phyloP scores from a whole-genome alignment of 2,329 filamentous ascomycete genomes.

The Diaporthe helianthi region DNA sequence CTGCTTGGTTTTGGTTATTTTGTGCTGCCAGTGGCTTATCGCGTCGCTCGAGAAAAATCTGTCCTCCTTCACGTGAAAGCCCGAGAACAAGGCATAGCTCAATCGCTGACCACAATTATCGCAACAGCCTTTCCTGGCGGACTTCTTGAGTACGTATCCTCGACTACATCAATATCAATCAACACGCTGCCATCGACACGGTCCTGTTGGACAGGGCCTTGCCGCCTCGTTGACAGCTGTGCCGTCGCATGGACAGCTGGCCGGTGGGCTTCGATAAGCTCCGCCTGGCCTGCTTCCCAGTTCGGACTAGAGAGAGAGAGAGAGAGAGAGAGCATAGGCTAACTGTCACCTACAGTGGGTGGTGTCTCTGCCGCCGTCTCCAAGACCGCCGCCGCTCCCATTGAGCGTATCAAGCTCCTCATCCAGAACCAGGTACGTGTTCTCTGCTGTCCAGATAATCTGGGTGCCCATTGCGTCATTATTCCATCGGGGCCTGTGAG shows the following conservation, averaged over 20 bases:
- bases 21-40: constrained; percentile 31
- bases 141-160: constrained; percentile 92
- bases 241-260: not conserved
- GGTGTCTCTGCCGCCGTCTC: constrained; percentile 99
- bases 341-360: constrained; percentile 75
- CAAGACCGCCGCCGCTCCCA: constrained; percentile 99
- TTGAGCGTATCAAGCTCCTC: constrained; percentile 99
- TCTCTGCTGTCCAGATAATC: not conserved
- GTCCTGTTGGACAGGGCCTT: not conserved
- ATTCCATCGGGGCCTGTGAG: too few relatives aligned
- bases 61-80: constrained; percentile 30
- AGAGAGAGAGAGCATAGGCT: constrained; percentile 24
- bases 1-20: not conserved
- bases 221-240: constrained; percentile 2
- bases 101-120: constrained; percentile 33
- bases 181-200: not conserved
- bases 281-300: not conserved
- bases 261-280: not conserved
- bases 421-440: constrained; percentile 98
- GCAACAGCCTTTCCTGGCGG: constrained; percentile 86
- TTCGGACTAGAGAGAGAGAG: not conserved
- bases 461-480: not conserved
- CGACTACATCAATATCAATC: constrained; percentile 14
- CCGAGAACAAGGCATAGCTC: constrained; percentile 3
- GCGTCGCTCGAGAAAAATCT: constrained; percentile 26